Evolutionary conservation across 148 eudicot species (phyloP).

Genomic region (Rhododendron ferrugineum): DNA sequence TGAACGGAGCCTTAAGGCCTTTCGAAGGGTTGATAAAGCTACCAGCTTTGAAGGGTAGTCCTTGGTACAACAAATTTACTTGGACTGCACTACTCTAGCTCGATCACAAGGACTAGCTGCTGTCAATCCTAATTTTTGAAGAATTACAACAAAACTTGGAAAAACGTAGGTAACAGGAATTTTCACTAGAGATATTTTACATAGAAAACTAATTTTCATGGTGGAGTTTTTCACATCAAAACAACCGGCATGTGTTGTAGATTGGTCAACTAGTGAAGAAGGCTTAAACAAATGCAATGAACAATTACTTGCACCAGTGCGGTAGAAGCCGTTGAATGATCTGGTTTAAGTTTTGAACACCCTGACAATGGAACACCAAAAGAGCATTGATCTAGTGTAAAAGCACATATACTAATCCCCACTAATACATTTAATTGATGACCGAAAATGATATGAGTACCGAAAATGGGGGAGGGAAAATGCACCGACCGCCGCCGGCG

Average conservation of each 20-base stretch:
- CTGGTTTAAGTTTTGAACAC: not conserved
- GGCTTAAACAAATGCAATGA: not conserved
- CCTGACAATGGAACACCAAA: not conserved
- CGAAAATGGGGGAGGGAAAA: too few species aligned
- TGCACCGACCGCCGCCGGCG: too few species aligned
- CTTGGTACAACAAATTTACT: not conserved
- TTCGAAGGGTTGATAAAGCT: not conserved
- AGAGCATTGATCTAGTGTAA: not conserved
- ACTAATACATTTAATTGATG: not conserved
- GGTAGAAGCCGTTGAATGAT: not conserved
- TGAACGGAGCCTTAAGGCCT: not conserved
- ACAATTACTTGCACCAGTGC: not conserved
- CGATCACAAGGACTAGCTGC: not conserved
- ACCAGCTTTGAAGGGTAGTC: not conserved
- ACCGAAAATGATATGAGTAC: too few species aligned
- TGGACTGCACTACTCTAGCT: not conserved
- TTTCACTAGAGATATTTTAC: not conserved
- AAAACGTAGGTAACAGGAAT: not conserved
- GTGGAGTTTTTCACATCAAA: not conserved
- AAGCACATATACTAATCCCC: not conserved
- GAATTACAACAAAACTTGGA: not conserved
- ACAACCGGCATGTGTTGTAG: not conserved
- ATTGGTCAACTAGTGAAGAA: not conserved
- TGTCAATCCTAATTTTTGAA: not conserved
- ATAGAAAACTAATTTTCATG: not conserved